phyloP scores from a whole-genome alignment of 2,329 filamentous ascomycete species.

The Cytospora piceae region DNA sequence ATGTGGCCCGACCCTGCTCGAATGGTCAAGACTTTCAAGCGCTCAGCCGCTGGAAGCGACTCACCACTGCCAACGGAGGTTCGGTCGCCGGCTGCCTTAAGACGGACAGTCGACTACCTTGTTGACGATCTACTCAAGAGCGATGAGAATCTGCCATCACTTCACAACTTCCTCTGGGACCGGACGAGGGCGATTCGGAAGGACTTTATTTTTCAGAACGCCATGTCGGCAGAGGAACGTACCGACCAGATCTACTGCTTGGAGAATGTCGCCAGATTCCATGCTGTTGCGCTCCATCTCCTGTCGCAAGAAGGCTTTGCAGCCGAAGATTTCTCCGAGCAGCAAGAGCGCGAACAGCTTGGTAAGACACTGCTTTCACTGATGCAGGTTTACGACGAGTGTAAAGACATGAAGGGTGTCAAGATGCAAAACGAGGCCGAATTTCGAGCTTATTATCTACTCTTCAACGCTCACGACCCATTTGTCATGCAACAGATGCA shows the following conservation, averaged over 20 bases:
- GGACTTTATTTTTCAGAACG: constrained; percentile 70
- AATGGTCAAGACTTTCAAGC: constrained; percentile 70
- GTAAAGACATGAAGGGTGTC: constrained; percentile 57
- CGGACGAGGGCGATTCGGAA: constrained; percentile 68
- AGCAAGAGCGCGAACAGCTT: constrained; percentile 70
- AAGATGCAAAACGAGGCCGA: constrained; percentile 66
- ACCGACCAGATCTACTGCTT: constrained; percentile 64
- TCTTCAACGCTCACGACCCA: constrained; percentile 64
- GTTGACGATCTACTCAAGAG: constrained; percentile 60
- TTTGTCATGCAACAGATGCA: constrained; percentile 59
- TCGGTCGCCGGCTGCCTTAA: constrained; percentile 61
- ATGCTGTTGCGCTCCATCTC: constrained; percentile 67
- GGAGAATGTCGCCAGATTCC: constrained; percentile 69
- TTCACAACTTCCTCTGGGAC: constrained; percentile 71
- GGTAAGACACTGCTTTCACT: constrained; percentile 67
- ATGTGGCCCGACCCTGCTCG: constrained; percentile 51
- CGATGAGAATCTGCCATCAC: constrained; percentile 56
- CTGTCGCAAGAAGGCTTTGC: constrained; percentile 60
- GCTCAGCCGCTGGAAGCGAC: constrained; percentile 70
- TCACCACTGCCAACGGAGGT: constrained; percentile 71
- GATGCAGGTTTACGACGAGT: constrained; percentile 69
- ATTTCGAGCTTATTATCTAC: constrained; percentile 67
- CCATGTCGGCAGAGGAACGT: constrained; percentile 60
- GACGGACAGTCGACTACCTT: constrained; percentile 65
- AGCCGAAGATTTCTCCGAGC: constrained; percentile 65